Evolutionary conservation across 495 filamentous ascomycete species (phyloP).

Genomic region (Astrocystis sublimbata): DNA sequence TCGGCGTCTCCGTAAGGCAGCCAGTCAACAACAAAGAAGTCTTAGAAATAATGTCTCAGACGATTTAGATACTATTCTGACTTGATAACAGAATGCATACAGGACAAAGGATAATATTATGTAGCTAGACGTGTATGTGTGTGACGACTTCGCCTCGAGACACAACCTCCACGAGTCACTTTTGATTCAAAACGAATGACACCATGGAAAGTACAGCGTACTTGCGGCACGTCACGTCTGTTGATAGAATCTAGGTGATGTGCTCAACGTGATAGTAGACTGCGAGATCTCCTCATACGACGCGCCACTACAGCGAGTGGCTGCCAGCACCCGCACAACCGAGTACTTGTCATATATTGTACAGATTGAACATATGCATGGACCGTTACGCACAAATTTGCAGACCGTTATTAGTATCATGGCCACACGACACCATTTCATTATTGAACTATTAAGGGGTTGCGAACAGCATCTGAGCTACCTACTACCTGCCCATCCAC

Average conservation of each 20-base stretch:
- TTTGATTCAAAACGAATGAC: too few species aligned
- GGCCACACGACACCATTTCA: neutral
- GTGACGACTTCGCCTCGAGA: neutral
- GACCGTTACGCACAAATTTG: too few species aligned
- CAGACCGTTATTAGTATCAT: neutral
- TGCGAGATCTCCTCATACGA: neutral
- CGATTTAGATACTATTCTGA: neutral
- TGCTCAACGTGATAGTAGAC: neutral
- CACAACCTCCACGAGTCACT: too few species aligned
- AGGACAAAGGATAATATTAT: too few species aligned
- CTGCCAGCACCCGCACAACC: neutral
- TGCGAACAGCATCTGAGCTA: neutral
- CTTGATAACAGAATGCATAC: too few species aligned
- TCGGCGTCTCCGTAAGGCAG: neutral
- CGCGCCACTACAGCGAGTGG: neutral
- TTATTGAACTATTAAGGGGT: constrained; percentile 13
- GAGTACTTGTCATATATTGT: neutral
- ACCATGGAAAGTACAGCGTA: too few species aligned
- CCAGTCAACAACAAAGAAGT: too few species aligned
- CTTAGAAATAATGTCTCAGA: neutral
- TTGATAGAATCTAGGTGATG: too few species aligned
- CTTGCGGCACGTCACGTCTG: too few species aligned
- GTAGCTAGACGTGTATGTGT: neutral
- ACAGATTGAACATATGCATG: neutral
- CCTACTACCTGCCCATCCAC: too few species aligned